These are phyloP conservation scores for Gracilaria domingensis DNA, from an alignment of 23 red algal genomes.

Conservation along the genomic window DNA sequence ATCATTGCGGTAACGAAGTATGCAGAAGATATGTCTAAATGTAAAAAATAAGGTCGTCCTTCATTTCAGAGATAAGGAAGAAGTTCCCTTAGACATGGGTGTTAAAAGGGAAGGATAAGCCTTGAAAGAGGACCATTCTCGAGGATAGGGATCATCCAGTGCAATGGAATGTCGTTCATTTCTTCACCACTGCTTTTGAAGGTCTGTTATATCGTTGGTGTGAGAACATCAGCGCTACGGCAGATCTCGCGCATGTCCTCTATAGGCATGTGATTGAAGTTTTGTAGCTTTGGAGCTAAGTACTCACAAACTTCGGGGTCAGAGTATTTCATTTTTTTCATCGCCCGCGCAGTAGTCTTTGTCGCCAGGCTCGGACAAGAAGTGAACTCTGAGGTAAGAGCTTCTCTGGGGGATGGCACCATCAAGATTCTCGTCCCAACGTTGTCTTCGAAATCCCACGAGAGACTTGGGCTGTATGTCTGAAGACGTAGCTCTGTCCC, in stretches of 20 bases:
- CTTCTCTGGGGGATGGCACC: background rate
- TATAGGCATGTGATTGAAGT: conserved; percentile 21
- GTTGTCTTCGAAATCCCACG: background rate
- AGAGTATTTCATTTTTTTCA: background rate
- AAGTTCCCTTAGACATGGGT: conserved; percentile 43
- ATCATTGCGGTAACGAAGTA: background rate
- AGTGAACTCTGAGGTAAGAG: background rate
- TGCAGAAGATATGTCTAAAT: conserved; percentile 29
- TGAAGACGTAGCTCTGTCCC: background rate
- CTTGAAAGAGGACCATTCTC: conserved; percentile 7
- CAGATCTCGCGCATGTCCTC: conserved; percentile 34
- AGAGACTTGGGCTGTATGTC: conserved; percentile 17
- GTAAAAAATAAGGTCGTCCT: conserved; percentile 10
- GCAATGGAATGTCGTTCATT: background rate
- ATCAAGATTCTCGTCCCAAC: conserved; percentile 1
- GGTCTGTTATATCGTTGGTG: conserved; percentile 13
- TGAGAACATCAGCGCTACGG: conserved; percentile 2
- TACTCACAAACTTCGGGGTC: background rate
- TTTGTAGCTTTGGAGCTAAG: conserved; percentile 34
- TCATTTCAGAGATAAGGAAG: conserved; percentile 23
- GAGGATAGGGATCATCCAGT: conserved; percentile 7
- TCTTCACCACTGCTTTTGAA: background rate
- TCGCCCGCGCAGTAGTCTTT: too few relatives aligned
- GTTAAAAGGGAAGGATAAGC: conserved; percentile 32
- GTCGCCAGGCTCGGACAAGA: background rate